Evolutionary conservation across 768 basidiomycete genomes (phyloP).

Genomic region (Tricholoma sp.): DNA sequence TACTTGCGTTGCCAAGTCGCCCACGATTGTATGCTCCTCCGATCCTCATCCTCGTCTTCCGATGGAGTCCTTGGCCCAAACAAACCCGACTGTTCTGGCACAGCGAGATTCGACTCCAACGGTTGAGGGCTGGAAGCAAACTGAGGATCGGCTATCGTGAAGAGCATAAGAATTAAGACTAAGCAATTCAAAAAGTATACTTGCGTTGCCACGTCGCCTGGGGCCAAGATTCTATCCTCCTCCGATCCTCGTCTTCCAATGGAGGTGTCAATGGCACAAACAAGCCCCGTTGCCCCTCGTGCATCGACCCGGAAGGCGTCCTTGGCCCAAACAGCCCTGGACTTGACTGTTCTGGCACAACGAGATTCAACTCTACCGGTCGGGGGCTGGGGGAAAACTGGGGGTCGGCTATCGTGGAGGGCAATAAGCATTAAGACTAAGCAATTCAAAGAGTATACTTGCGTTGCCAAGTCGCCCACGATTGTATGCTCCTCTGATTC

Average conservation of each 20-base stretch:
- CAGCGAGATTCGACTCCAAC: too few species aligned
- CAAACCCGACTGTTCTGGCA: conserved; percentile 53
- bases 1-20: too few species aligned
- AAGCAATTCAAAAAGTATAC: too few species aligned
- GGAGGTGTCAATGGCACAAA: too few species aligned
- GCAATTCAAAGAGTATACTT: conserved; percentile 18
- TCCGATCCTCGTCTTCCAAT: too few species aligned
- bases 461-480: conserved; percentile 70
- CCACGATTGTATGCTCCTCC: too few species aligned
- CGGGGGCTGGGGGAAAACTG: conserved; percentile 51
- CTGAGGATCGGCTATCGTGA: too few species aligned
- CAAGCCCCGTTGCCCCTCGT: neutral
- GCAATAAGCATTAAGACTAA: conserved; percentile 3
- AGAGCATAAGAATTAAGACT: too few species aligned
- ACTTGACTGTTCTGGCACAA: conserved; percentile 52
- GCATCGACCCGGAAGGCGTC: conserved; percentile 42
- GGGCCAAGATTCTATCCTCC: too few species aligned
- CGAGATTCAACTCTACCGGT: conserved; percentile 50
- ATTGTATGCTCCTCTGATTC: conserved; percentile 20
- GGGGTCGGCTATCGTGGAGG: conserved; percentile 49
- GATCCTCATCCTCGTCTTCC: too few species aligned
- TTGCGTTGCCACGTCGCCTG: too few species aligned
- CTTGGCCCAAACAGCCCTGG: conserved; percentile 78
- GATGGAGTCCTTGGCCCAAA: conserved; percentile 81
- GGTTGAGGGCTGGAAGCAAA: too few species aligned